Evolutionary conservation across 371 early-diverging fungal genomes (phyloP), one percentile per base, ranked within the genome.

Genomic region (Basidiobolus meristosporus): DNA sequence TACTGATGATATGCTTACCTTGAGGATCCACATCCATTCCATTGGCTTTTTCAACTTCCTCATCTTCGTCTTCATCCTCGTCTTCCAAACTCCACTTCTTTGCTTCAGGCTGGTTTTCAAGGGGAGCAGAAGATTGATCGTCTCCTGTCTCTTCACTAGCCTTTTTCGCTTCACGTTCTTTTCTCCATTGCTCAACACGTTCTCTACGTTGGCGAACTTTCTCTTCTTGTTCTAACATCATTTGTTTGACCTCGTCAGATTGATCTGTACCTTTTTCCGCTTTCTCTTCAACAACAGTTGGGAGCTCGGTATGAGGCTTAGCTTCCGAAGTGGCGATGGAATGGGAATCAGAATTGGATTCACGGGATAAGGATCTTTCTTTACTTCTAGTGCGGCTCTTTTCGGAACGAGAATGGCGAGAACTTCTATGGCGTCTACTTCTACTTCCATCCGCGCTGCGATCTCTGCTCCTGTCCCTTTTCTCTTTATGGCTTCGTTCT

Each of bases 111-210:
- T 37, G 28, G 29, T 39, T 26, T 0, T 36, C 40, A 7, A 7
- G 4, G 10, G 23, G n/a, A 21, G 39, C 9, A 17, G 39, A 3
- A 16, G 20, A 6, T 26, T 31, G 22, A 38, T 14, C 36, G 14
- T 37, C 36, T 7, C 37, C 36, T 1, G 39, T 26, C 14, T 19
- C 38, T 23, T 23, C 29, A 7, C 26, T 37, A 9, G 12, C 44
- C 10, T 53, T 62, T 31, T 56, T 61, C 2, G 65, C 66, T 40
- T 78, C 72, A 35, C 62, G 53, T 36, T 77, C 73, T 37, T 56
- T 54, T 41, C 68, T 51, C 76, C 81, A 80, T 49, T 73, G 65
- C 52, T 74, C 70, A n/a, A 82, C 59, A 23, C 73, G 57, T 48
- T 81, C 81, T 38, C 69, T 62, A 16, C 82, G 53, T 46, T 72